Conservation (phyloP, 176 grass and related monocot species). For the Alloteropsis semialata region DNA sequence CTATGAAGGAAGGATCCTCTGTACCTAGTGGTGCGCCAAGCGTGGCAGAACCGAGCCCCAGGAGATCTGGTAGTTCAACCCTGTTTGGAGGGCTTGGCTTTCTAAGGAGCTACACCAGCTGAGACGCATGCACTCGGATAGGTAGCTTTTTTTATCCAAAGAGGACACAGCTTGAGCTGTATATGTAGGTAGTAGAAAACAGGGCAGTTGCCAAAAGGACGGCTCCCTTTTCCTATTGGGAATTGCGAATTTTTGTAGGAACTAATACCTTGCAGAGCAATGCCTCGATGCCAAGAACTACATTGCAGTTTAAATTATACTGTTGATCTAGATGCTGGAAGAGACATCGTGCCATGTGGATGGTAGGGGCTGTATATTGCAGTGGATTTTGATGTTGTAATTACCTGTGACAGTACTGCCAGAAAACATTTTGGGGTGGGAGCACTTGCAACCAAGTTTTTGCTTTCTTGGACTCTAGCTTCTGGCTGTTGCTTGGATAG, state of each 20-base stretch:
- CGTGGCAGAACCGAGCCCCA: constrained; percentile 17
- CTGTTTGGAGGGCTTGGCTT: constrained; percentile 41
- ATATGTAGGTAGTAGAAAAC: constrained; percentile 23
- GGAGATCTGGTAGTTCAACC: constrained; percentile 22
- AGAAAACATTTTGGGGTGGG: not conserved
- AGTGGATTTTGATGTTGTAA: not conserved
- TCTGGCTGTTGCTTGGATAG: not conserved
- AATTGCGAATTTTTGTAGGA: constrained; percentile 28
- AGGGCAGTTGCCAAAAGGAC: constrained; percentile 23
- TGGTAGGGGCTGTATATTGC: constrained; percentile 11
- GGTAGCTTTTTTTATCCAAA: constrained; percentile 30
- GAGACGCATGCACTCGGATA: constrained; percentile 20
- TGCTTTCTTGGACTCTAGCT: not conserved
- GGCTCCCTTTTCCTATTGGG: constrained; percentile 16
- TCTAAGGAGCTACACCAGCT: constrained; percentile 28
- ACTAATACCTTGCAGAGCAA: constrained; percentile 12
- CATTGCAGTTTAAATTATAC: not conserved
- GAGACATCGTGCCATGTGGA: not conserved
- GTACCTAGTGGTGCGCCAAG: not conserved
- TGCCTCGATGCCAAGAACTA: not conserved
- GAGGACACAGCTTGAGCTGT: not conserved
- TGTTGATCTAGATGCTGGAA: not conserved
- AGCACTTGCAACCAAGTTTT: not conserved
- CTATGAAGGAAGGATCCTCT: constrained; percentile 34
- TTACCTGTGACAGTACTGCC: not conserved